Evolutionary conservation across 768 basidiomycete genomes (phyloP).

Genomic region (Termitomyces sp.): DNA sequence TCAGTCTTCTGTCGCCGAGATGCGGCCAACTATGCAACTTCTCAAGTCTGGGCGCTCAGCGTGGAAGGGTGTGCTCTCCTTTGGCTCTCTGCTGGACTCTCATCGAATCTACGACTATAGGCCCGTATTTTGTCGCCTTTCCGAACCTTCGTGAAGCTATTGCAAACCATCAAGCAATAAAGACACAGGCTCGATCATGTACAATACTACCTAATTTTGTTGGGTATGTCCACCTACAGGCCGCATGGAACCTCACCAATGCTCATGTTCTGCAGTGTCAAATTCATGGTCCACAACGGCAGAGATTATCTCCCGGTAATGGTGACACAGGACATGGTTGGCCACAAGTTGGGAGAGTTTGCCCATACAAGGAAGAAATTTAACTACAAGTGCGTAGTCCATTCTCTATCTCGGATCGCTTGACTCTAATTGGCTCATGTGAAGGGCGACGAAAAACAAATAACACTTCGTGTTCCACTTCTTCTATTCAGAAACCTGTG

Average conservation of each 20-base stretch:
- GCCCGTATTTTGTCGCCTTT: constrained; percentile 93
- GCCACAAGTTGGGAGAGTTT: constrained; percentile 97
- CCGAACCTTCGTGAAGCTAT: constrained; percentile 81
- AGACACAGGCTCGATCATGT: constrained; percentile 83
- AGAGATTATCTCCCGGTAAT: constrained; percentile 82
- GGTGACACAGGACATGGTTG: constrained; percentile 97
- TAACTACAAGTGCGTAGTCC: constrained; percentile 66
- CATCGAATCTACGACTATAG: constrained; percentile 31
- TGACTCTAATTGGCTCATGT: neutral
- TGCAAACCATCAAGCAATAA: constrained; percentile 77
- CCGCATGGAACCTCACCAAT: neutral
- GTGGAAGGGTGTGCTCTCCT: constrained; percentile 61
- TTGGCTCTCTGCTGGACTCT: neutral
- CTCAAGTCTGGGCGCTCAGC: constrained; percentile 69
- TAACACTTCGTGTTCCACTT: neutral
- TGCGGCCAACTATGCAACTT: constrained; percentile 59
- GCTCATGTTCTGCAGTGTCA: constrained; percentile 42
- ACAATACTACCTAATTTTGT: constrained; percentile 96
- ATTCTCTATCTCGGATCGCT: neutral
- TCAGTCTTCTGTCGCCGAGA: constrained; percentile 19
- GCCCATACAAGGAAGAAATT: constrained; percentile 85
- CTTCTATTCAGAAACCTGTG: too few relatives aligned
- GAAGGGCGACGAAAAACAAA: constrained; percentile 18
- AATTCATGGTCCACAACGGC: constrained; percentile 93
- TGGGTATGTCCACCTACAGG: constrained; percentile 50